Base-by-base conservation (phyloP, 2,329 filamentous ascomycete species). In the Elsinoe perseae region DNA sequence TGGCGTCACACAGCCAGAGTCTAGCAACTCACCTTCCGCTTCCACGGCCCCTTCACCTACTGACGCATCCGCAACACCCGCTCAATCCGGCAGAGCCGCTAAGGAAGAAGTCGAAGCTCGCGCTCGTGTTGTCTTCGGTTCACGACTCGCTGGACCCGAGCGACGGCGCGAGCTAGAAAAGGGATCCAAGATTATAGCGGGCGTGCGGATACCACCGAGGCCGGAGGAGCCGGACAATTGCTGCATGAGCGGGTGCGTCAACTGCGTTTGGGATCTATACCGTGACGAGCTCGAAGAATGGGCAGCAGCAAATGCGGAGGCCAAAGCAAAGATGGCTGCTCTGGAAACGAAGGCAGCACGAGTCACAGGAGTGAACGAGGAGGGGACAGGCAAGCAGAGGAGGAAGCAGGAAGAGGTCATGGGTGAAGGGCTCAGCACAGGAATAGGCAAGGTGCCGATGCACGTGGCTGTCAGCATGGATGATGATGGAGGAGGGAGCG, bases 241-340 rank as follows among this genome's bases (percentile, higher is more conserved):
- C 78, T 98, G 93, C 73, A 98, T 98, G 93, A 93, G 88, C 66
- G 93, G 93, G 2, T 98, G 93, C 69, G 92, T 95, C 50, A 91
- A 97, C 70, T 98, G 93, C 70, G 93, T 97, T 2, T 97, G 91
- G 91, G 91, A 96, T 64, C 77, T 83, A 54, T 97, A 85, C 71
- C 80, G 91, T 7, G 92, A 98, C 62, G 93, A 97, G 54, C 79
- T 97, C 72, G 91, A 97, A 70, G 87, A 88, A 57, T 97, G 90
- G 89, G 86, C 84, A 3, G 74, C 76, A 12, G 80, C 83, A 58
- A 81, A 79, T 32, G 73, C 76, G 3, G 79, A 85, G 65, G 89
- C 89, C 1, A 80, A 84, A 63, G 67, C 67, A 32, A 77, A 78
- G 43, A 63, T 84, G 58, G 28, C n/a, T 30, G 54, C 57, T 21